phyloP scores from a whole-genome alignment of 2,329 filamentous ascomycete genomes.

The Capronia americana region DNA sequence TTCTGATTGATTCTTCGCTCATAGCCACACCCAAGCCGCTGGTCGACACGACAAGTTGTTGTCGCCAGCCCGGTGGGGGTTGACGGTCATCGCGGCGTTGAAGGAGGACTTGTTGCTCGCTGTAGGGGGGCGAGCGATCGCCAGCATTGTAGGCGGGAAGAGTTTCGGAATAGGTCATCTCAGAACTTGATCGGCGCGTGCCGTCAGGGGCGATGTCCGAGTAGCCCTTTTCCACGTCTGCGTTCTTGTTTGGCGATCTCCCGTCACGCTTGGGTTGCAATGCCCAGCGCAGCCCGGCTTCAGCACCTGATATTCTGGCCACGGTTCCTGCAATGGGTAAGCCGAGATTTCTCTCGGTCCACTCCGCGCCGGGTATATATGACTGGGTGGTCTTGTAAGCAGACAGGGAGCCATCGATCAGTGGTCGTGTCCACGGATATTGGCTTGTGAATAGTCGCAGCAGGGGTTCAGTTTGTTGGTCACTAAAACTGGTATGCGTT shows the following conservation, averaged over 20 bases:
- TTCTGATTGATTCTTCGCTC: slow-evolving; percentile 83
- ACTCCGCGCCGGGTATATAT: slow-evolving; percentile 87
- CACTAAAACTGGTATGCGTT: slow-evolving; percentile 45
- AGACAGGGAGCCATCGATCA: slow-evolving; percentile 82
- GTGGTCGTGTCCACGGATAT: slow-evolving; percentile 83
- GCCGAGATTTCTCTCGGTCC: slow-evolving; percentile 84
- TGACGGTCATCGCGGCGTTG: slow-evolving; percentile 41
- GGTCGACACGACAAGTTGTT: slow-evolving; percentile 84
- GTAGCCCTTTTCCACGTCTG: slow-evolving; percentile 39
- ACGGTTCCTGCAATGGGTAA: slow-evolving; percentile 85
- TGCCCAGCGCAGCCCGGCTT: slow-evolving; percentile 85
- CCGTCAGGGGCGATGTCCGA: slow-evolving; percentile 29
- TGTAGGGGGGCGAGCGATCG: slow-evolving; percentile 41
- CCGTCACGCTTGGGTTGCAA: slow-evolving; percentile 56
- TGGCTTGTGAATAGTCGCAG: slow-evolving; percentile 85
- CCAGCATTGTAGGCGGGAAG: slow-evolving; percentile 84
- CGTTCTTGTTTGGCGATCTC: slow-evolving; percentile 22
- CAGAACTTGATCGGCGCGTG: slow-evolving; percentile 25
- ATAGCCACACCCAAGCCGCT: slow-evolving; percentile 90
- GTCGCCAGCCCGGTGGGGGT: slow-evolving; percentile 69
- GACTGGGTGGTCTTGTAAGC: slow-evolving; percentile 89
- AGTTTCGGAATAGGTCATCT: slow-evolving; percentile 64
- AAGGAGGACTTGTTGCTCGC: slow-evolving; percentile 33
- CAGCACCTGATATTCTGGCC: slow-evolving; percentile 83
- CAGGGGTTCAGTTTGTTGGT: slow-evolving; percentile 74